These are phyloP conservation scores for Royoungia palumana DNA, from an alignment of 768 basidiomycete species.

Conservation along the genomic window DNA sequence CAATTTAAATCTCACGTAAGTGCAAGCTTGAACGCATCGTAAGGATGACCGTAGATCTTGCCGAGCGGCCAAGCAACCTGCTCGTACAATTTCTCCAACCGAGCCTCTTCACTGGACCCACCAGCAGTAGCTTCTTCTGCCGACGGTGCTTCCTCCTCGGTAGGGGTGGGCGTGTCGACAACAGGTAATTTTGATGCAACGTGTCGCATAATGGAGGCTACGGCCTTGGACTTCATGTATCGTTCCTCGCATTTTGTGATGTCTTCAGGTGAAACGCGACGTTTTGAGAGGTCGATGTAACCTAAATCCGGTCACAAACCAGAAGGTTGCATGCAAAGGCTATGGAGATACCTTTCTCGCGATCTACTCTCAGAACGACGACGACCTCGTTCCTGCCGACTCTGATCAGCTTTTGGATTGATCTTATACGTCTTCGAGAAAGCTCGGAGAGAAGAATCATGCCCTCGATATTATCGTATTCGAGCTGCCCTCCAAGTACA, in stretches of 20 bases:
- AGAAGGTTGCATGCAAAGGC: not conserved
- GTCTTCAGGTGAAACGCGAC: conserved; percentile 96
- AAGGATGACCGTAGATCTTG: conserved; percentile 89
- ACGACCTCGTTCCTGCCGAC: conserved; percentile 98
- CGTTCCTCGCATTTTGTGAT: conserved; percentile 99
- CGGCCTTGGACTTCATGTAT: conserved; percentile 96
- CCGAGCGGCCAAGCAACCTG: conserved; percentile 91
- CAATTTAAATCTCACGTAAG: conserved; percentile 65
- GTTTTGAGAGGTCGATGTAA: conserved; percentile 98
- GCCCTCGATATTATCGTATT: conserved; percentile 98
- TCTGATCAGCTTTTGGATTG: conserved; percentile 96
- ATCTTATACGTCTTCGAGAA: conserved; percentile 91
- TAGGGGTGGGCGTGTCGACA: conserved; percentile 27
- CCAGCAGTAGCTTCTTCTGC: conserved; percentile 23
- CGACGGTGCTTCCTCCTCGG: conserved; percentile 22
- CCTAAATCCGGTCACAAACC: conserved; percentile 43
- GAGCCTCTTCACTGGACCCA: conserved; percentile 65
- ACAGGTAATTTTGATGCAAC: conserved; percentile 80
- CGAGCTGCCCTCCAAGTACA: conserved; percentile 54
- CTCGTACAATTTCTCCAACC: conserved; percentile 85
- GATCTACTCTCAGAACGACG: conserved; percentile 96
- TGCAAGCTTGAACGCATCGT: conserved; percentile 98
- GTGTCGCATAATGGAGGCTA: conserved; percentile 89
- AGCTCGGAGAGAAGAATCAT: conserved; percentile 99
- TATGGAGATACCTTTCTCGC: conserved; percentile 83